Evolutionary conservation across 495 filamentous ascomycete species (phyloP).

Genomic region (Hypoxylon fragiforme): DNA sequence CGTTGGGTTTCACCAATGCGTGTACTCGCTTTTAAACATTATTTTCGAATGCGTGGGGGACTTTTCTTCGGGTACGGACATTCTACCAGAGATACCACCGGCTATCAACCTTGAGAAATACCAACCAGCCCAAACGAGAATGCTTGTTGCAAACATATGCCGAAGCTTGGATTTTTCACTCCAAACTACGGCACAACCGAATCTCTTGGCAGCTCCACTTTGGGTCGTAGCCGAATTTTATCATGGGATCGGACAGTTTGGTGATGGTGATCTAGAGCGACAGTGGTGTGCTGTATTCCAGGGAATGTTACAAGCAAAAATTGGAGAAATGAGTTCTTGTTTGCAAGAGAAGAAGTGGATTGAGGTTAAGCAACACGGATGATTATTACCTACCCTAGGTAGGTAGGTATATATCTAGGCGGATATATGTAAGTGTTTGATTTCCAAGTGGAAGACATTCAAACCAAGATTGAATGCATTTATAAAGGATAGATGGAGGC

Average conservation of each 20-base stretch:
- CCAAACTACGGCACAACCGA: slow-evolving; percentile 41
- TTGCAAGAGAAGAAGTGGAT: slow-evolving; percentile 37
- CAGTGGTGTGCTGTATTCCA: slow-evolving; percentile 48
- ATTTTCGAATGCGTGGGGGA: slow-evolving; percentile 38
- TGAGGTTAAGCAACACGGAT: slow-evolving; percentile 27
- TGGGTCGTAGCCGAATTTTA: slow-evolving; percentile 42
- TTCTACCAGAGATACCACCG: slow-evolving; percentile 29
- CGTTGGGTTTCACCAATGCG: slow-evolving; percentile 43
- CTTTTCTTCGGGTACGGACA: neutral
- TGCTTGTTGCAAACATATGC: slow-evolving; percentile 42
- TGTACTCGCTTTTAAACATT: slow-evolving; percentile 41
- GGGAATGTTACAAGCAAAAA: slow-evolving; percentile 30
- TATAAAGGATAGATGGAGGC: too few species aligned
- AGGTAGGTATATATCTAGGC: neutral
- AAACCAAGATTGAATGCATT: too few species aligned
- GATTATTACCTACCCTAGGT: neutral
- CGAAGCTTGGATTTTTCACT: slow-evolving; percentile 46
- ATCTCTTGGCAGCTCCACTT: slow-evolving; percentile 43
- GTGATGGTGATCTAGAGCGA: slow-evolving; percentile 42
- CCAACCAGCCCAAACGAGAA: slow-evolving; percentile 32
- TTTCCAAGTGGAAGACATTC: too few species aligned
- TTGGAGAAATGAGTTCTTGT: slow-evolving; percentile 27
- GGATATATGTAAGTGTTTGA: neutral
- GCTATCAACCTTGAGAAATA: slow-evolving; percentile 33
- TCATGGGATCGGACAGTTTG: slow-evolving; percentile 26